phyloP scores from a whole-genome alignment of 352 stramenopile genomes.

The Blastocystis sp. region DNA sequence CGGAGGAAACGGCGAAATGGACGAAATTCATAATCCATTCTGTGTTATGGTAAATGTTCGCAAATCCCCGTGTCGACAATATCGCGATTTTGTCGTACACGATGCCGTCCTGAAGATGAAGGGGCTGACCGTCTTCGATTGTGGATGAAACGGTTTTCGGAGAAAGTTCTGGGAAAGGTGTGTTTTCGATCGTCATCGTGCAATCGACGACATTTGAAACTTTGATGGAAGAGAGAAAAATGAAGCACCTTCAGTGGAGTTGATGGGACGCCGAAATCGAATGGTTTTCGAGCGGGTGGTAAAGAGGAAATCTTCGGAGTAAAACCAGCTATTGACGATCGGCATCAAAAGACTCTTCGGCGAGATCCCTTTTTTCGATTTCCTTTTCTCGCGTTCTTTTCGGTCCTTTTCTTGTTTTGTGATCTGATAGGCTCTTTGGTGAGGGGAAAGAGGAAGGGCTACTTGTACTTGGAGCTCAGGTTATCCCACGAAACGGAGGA shows the following conservation, averaged over 20 bases:
- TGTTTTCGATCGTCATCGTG: neutral
- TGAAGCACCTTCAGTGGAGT: neutral
- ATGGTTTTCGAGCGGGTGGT: neutral
- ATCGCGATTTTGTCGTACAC: conserved; percentile 32
- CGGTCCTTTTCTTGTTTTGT: no score
- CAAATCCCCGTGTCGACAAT: neutral
- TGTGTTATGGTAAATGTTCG: conserved; percentile 34
- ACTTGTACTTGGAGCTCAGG: neutral
- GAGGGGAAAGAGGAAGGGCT: no score
- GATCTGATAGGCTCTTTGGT: no score
- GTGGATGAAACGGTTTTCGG: neutral
- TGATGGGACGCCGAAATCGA: neutral
- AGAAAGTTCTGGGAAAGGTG: neutral
- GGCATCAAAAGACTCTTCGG: neutral
- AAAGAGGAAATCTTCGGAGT: neutral
- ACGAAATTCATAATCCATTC: conserved; percentile 22
- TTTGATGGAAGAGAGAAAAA: no score
- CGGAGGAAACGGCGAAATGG: neutral
- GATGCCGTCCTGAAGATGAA: neutral
- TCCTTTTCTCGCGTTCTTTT: no score
- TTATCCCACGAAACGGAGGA: neutral
- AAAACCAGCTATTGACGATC: neutral
- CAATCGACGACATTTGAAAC: neutral
- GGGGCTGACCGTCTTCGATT: neutral
- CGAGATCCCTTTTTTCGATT: no score